These are phyloP conservation scores for Fusarium vanettenii DNA, from an alignment of 2,329 filamentous ascomycete species.

Conservation along the genomic window DNA sequence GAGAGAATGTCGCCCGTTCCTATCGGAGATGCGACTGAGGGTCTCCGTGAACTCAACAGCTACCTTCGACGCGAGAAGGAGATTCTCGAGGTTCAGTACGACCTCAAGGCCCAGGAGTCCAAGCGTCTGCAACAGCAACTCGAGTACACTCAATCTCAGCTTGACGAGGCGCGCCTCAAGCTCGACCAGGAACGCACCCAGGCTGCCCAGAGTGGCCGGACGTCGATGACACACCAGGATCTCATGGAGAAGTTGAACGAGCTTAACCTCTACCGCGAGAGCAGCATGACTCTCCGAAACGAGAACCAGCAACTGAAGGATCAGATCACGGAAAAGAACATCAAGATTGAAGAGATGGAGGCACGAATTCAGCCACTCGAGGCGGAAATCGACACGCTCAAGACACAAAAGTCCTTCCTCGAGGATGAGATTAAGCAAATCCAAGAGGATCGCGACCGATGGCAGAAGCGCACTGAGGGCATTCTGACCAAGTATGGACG, in stretches of 20 bases:
- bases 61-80: constrained; percentile 97
- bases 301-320: constrained; percentile 84
- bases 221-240: constrained; percentile 84
- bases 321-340: constrained; percentile 79
- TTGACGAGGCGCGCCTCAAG: constrained; percentile 90
- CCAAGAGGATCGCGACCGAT: constrained; percentile 90
- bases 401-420: constrained; percentile 82
- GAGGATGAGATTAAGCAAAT: constrained; percentile 90
- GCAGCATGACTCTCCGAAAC: constrained; percentile 88
- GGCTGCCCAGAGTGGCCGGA: constrained; percentile 78
- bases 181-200: constrained; percentile 88
- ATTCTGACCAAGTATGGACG: constrained; percentile 97
- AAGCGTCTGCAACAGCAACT: constrained; percentile 92
- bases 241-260: constrained; percentile 96
- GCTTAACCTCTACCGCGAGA: constrained; percentile 95
- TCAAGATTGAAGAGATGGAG: constrained; percentile 79
- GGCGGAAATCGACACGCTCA: constrained; percentile 81
- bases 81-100: constrained; percentile 96
- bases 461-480: constrained; percentile 95
- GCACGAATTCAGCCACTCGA: constrained; percentile 85
- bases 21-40: constrained; percentile 73
- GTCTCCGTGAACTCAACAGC: constrained; percentile 88
- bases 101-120: constrained; percentile 86
- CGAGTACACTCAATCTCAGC: constrained; percentile 85
- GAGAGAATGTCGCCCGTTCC: constrained; percentile 65